Conservation (phyloP, 1,139 yeast species). For the Zygoascus meyerae region DNA sequence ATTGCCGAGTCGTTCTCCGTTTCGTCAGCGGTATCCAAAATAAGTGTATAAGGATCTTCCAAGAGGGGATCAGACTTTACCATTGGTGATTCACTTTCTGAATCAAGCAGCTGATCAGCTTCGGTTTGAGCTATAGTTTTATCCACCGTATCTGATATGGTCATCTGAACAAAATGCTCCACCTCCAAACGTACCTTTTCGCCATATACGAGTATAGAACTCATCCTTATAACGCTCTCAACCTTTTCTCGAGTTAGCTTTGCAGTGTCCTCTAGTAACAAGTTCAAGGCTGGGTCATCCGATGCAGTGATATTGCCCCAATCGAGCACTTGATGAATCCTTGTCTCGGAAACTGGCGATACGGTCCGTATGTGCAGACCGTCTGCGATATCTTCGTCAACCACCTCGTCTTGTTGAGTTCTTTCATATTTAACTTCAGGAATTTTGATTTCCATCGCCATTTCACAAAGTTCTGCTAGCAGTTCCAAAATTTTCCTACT, state of each 20-base stretch:
- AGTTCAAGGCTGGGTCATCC: conserved; percentile 58
- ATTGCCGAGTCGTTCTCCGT: conserved; percentile 12
- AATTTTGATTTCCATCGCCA: conserved; percentile 68
- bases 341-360: conserved; percentile 67
- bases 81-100: conserved; percentile 48
- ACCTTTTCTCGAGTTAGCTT: conserved; percentile 58
- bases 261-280: conserved; percentile 65
- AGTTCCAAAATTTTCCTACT: conserved; percentile 65
- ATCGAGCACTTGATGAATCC: conserved; percentile 50
- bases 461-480: conserved; percentile 65
- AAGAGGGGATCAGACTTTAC: conserved; percentile 30
- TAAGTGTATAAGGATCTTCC: conserved; percentile 17
- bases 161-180: conserved; percentile 59
- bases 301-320: conserved; percentile 32
- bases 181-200: conserved; percentile 78
- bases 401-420: conserved; percentile 26
- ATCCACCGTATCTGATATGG: conserved; percentile 60
- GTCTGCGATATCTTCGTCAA: conserved; percentile 19
- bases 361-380: conserved; percentile 25
- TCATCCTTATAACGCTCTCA: conserved; percentile 67
- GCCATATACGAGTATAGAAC: conserved; percentile 73
- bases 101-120: conserved; percentile 17
- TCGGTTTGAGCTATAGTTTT: conserved; percentile 41
- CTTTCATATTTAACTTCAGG: conserved; percentile 28
- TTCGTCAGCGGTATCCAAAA: neutral